Base-by-base conservation (phyloP, 306 rosid genomes). In the Glycyrrhiza uralensis region DNA sequence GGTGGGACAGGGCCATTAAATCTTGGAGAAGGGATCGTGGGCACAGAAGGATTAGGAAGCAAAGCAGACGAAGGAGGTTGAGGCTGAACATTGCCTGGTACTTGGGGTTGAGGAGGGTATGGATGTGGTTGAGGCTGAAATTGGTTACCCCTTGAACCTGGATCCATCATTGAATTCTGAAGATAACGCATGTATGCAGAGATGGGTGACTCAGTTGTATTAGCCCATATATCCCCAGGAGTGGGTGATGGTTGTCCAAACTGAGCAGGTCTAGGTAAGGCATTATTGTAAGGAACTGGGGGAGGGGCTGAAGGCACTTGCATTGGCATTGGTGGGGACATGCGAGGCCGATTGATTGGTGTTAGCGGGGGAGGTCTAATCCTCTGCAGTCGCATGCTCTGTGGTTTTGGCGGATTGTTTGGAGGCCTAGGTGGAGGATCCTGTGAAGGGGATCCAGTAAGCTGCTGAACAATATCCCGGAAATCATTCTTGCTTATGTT, bases 401-500 rank as follows among this genome's bases (percentile, higher is more conserved):
- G 98, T 8, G 97, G 94, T 64, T 86, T 93, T 3, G 96, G 88
- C 5, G 81, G 87, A 75, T 87, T 86, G 38, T 86, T 86, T 9
- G 85, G 86, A 60, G 98, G 97, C 76, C 88, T 88, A 3, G 96
- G 89, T 54, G 78, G 79, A 57, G 87, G 91, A 11, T 93, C 97
- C 72, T 86, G 94, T 0, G 97, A 91, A 2, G 97, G 97, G 0
- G 98, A 93, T 47, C 98, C 98, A 58, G 98, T 93, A 41, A 93
- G 92, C 89, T 87, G 87, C 88, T 93, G 98, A 73, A 93, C 98
- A 68, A 93, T 86, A 70, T 89, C 92, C 55, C 98, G 73, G 51
- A 93, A 93, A 46, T 93, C 98, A 29, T 91, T 91, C 87, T 93
- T 93, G 86, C 97, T 91, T 62, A 93, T 93, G 79, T 93, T 91